Base-by-base conservation (phyloP, 1,284 basidiomycete species). In the Ceratobasidium sp. region DNA sequence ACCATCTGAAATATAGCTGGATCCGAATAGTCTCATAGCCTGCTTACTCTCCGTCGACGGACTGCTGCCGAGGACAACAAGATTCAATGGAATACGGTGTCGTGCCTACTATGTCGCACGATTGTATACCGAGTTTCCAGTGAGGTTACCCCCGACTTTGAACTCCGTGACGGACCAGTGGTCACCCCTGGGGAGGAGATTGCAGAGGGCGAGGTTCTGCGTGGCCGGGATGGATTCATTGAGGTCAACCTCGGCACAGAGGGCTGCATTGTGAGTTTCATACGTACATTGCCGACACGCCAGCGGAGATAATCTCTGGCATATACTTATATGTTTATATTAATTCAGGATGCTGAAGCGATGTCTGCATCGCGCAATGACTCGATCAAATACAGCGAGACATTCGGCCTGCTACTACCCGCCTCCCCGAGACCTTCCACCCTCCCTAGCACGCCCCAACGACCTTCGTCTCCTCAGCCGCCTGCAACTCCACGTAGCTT, bases 71-170 rank as follows among this genome's bases (percentile, higher is more conserved):
- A 36, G 11, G 33, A 36, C 33, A 4, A 11, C 77, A 56, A 71
- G 69, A 78, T 82, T 79, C 72, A 73, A 56, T 68, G 69, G 50
- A 86, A 83, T 21, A 82, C 85, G 1, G 76, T 91, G 72, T 85
- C 83, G 33, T 92, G 90, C 76, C 81, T 91, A 23, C 77, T 87
- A 44, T 92, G 90, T 77, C 80, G 84, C 69, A 79, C 82, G 5
- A 75, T 81, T 49, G 84, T 85, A 19, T 92, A 92, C 79, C 89
- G 89, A 58, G 84, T 91, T 41, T 79, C 80, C 71, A 87, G 89
- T 72, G 77, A 82, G 39, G 81, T 87, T 53, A 78, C 84, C 42
- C 77, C 79, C 47, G 85, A 87, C 58, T 76, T 84, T 4, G 86
- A 87, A 71, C 80, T 81, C n/a, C 83, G 82, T 62, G 87, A 88